phyloP scores from a whole-genome alignment of 192 early-diverging fungal species.

The Coemansia sp. region DNA sequence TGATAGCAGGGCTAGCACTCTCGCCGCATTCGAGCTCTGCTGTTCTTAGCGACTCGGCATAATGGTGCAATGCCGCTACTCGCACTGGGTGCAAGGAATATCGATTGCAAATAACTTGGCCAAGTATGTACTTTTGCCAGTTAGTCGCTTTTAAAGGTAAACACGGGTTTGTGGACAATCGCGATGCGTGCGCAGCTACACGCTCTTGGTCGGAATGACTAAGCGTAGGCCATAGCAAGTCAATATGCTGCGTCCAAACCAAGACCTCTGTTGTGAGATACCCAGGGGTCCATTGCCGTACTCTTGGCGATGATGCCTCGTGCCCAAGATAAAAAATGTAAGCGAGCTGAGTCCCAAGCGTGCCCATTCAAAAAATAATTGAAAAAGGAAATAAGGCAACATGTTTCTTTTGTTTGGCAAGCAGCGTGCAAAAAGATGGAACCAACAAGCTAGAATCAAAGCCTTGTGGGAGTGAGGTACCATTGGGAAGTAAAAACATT shows the following conservation, averaged over 20 bases:
- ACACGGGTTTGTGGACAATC: neutral
- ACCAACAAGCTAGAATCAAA: neutral
- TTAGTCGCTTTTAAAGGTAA: neutral
- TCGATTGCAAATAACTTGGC: conserved; percentile 11
- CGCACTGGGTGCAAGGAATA: conserved; percentile 9
- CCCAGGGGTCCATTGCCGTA: conserved; percentile 10
- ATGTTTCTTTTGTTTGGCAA: neutral
- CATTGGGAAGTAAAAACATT: too few relatives aligned
- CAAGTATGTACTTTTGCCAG: conserved; percentile 7
- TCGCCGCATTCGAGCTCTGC: neutral
- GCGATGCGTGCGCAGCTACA: conserved; percentile 3
- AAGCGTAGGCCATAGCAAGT: conserved; percentile 29
- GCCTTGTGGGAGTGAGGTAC: neutral
- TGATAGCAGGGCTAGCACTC: neutral
- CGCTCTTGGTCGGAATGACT: neutral
- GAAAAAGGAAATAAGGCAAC: neutral
- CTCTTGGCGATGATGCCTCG: neutral
- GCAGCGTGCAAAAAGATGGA: neutral
- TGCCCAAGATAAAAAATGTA: conserved; percentile 20
- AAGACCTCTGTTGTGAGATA: conserved; percentile 5
- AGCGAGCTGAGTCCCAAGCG: conserved; percentile 32
- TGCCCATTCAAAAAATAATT: conserved; percentile 12
- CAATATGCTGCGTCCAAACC: conserved; percentile 33
- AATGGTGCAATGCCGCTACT: conserved; percentile 16
- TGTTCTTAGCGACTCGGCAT: conserved; percentile 2